Evolutionary conservation across 495 filamentous ascomycete species (phyloP), one percentile per base, ranked within the genome.

Genomic region (Copromyces sp.): DNA sequence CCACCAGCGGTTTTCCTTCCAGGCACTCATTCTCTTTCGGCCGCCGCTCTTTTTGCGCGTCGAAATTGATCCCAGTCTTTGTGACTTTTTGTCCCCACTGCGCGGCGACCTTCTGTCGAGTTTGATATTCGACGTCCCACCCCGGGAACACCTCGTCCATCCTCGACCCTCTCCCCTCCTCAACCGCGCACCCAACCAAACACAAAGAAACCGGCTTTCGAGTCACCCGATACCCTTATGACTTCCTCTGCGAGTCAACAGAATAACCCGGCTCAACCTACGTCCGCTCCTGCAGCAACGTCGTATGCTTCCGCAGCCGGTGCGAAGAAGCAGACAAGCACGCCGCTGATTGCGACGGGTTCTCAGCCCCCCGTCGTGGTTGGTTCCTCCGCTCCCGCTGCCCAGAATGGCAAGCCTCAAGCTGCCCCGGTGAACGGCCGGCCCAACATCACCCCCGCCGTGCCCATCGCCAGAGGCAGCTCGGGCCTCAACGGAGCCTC

Each of bases 381-480:
- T 82, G 91, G 89, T 78, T 90, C 89, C 74, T 86, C 90, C 77
- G 86, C 88, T 71, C 77, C 81, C 70, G 74, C 83, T 78, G 88
- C 94, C 81, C 90, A 95, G 73, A 83, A 88, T 96, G 93, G 90
- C 81, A 95, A 95, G 84, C 86, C 89, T 76, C 90, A 91, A 68
- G 86, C 88, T 77, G 90, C 92, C 84, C 88, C 92, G 79, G 87
- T 95, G 87, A 97, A 95, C 86, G 92, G 92, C 87, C 89, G 91
- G 83, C 88, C 87, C 11, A 82, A 87, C 82, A 90, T 94, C 77
- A 86, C 89, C 81, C 91, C 90, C 39, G 92, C 90, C 72, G 87
- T 93, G 76, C 88, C 88, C 68, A 88, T 90, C 72, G 91, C 90
- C 84, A 89, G 90, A 77, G 89, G 89, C 74, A 87, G 84, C 73